These are phyloP conservation scores for Pinus taeda DNA, from an alignment of 75 land plant species.

Conservation along the genomic window DNA sequence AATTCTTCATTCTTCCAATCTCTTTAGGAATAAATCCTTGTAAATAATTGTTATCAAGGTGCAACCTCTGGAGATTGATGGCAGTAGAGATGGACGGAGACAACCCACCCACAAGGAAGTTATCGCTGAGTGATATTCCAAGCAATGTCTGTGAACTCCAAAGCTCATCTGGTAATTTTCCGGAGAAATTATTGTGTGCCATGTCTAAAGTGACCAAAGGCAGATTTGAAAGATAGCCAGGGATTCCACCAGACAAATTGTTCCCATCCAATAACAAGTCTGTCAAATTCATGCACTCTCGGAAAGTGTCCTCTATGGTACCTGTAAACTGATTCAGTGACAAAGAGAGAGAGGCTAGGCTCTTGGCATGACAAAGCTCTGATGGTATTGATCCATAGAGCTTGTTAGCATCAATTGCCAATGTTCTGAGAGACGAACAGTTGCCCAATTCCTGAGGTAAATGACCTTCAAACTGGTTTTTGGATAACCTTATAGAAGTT, in stretches of 20 bases:
- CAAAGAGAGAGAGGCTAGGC: conserved; percentile 20
- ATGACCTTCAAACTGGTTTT: conserved; percentile 44
- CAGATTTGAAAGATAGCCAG: conserved; percentile 54
- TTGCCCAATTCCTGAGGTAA: conserved; percentile 40
- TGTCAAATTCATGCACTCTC: conserved; percentile 36
- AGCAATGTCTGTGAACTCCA: conserved; percentile 52
- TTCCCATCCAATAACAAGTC: conserved; percentile 51
- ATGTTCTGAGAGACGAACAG: conserved; percentile 17
- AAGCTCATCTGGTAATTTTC: conserved; percentile 44
- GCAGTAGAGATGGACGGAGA: conserved; percentile 28
- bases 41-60: conserved; percentile 45
- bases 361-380: conserved; percentile 40
- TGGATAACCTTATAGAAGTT: conserved; percentile 27
- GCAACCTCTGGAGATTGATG: conserved; percentile 28
- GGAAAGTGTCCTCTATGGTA: conserved; percentile 34
- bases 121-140: conserved; percentile 41
- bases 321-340: conserved; percentile 47
- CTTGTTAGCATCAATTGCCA: conserved; percentile 38
- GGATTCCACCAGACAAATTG: conserved; percentile 47
- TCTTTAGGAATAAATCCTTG: conserved; percentile 47
- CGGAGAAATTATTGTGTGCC: conserved; percentile 55
- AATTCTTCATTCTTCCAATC: conserved; percentile 44
- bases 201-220: conserved; percentile 59
- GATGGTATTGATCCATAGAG: conserved; percentile 48
- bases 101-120: conserved; percentile 43